phyloP scores from a whole-genome alignment of 306 rosid species.

The Hippophae rhamnoides region DNA sequence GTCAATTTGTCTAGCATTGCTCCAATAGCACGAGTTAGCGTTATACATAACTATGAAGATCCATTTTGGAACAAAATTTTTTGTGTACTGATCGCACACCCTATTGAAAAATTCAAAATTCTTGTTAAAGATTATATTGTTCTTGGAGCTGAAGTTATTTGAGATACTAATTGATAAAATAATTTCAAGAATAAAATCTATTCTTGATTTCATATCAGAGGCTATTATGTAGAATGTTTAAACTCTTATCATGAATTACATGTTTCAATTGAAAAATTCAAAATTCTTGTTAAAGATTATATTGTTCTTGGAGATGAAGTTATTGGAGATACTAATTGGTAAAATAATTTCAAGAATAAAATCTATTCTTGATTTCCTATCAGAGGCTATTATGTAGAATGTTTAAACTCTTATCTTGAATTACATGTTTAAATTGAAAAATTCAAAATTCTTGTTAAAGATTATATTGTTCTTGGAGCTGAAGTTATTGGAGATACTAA shows the following conservation, averaged over 20 bases:
- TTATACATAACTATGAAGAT: conserved; percentile 45
- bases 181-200: conserved; percentile 28
- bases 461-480: conserved; percentile 65
- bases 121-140: conserved; percentile 57
- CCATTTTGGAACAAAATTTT: conserved; percentile 66
- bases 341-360: conserved; percentile 30
- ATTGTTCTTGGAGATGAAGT: conserved; percentile 67
- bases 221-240: conserved; percentile 30
- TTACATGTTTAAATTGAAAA: conserved; percentile 49
- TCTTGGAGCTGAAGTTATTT: conserved; percentile 62
- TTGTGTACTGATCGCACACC: conserved; percentile 59
- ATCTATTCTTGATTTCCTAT: conserved; percentile 63
- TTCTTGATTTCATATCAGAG: conserved; percentile 59
- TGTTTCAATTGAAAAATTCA: conserved; percentile 45
- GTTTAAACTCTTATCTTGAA: conserved; percentile 50
- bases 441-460: conserved; percentile 57
- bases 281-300: conserved; percentile 57
- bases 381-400: conserved; percentile 29
- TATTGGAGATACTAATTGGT: conserved; percentile 39
- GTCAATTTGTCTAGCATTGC: conserved; percentile 52
- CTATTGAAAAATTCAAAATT: conserved; percentile 42
- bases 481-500: conserved; percentile 47
- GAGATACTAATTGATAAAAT: conserved; percentile 42
- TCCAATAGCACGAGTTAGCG: conserved; percentile 57
- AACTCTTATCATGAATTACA: conserved; percentile 58